Evolutionary conservation across 2,329 filamentous ascomycete genomes (phyloP), one percentile per base, ranked within the genome.

Genomic region (Cladosporium sp.): DNA sequence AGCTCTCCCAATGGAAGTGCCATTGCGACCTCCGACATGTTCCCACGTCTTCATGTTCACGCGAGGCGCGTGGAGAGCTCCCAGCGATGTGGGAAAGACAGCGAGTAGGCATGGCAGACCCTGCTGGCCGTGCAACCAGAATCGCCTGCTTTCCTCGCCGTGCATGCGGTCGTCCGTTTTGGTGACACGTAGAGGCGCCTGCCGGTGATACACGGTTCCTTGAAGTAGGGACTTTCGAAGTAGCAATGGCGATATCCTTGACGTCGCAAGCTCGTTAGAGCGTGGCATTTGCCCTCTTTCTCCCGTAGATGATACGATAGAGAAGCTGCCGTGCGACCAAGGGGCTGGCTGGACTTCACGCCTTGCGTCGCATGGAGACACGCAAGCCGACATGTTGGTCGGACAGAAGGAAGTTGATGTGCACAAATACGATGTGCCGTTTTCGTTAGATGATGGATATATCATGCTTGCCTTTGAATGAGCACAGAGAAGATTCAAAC

Each of bases 41-140:
- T 5, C 9, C 30, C 30, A 34, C 22, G 25, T 1, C 19, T 25
- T 30, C n/a, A 3, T 28, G 8, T 20, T 55, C 39, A 22, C 36
- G 39, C 52, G 28, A 28, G 28, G 52, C 52, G 34, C 52, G 52
- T 47, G 42, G 52, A 39, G 6, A n/a, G 17, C n/a, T 47, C 54
- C 54, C 54, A n/a, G 14, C 43, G n/a, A 42, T 28, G 54, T 56
- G 54, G 54, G 20, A 49, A 34, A 37, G 42, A 56, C 42, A 39
- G 54, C 34, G 20, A 17, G 15, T 30, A 37, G 15, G 39, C 54
- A 56, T 56, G 54, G 54, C 11, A 56, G 9, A 49, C 20, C 42
- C 47, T 56, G 40, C 54, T 34, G 20, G 15, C 8, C 15, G 54
- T 49, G 42, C 15, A 15, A 56, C 54, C 30, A 11, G 28, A 12